Conservation (phyloP, 1,139 yeast species). For the Petasospora rhodanensis region DNA sequence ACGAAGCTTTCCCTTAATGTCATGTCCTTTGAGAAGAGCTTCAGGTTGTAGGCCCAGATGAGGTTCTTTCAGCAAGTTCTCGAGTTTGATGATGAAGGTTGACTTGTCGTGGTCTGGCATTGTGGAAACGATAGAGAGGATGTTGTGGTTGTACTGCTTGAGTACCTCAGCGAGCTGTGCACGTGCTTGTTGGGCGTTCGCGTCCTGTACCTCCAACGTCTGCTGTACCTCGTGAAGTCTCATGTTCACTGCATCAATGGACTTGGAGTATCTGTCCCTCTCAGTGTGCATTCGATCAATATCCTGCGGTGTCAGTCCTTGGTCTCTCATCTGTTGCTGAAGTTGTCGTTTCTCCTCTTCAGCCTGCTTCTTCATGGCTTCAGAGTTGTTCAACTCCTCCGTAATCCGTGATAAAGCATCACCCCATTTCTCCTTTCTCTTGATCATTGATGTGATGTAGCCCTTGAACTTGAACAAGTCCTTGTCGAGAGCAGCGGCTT, state of each 20-base stretch:
- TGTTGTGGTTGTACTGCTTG: constrained; percentile 50
- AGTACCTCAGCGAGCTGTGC: constrained; percentile 47
- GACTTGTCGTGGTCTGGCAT: constrained; percentile 27
- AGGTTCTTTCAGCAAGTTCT: constrained; percentile 27
- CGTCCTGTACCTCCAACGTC: constrained; percentile 40
- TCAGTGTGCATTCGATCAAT: constrained; percentile 61
- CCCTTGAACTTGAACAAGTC: constrained; percentile 70
- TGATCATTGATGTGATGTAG: constrained; percentile 64
- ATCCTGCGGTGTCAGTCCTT: constrained; percentile 57
- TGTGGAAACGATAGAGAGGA: constrained; percentile 41
- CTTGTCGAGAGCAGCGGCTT: constrained; percentile 61
- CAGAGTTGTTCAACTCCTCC: constrained; percentile 47
- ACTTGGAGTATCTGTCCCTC: constrained; percentile 51
- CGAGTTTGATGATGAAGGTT: constrained; percentile 36
- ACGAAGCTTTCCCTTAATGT: constrained; percentile 24
- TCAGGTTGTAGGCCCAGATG: constrained; percentile 40
- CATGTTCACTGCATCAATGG: constrained; percentile 47
- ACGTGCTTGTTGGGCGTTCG: no score
- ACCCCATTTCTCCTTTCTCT: constrained; percentile 62
- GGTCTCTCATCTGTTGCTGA: constrained; percentile 44
- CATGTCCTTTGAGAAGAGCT: constrained; percentile 33
- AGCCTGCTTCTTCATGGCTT: constrained; percentile 38
- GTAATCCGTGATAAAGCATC: constrained; percentile 50
- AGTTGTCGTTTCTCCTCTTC: constrained; percentile 43
- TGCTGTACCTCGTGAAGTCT: constrained; percentile 26